Conservation (phyloP, 768 basidiomycete species). For the Arthromyces matolae region DNA sequence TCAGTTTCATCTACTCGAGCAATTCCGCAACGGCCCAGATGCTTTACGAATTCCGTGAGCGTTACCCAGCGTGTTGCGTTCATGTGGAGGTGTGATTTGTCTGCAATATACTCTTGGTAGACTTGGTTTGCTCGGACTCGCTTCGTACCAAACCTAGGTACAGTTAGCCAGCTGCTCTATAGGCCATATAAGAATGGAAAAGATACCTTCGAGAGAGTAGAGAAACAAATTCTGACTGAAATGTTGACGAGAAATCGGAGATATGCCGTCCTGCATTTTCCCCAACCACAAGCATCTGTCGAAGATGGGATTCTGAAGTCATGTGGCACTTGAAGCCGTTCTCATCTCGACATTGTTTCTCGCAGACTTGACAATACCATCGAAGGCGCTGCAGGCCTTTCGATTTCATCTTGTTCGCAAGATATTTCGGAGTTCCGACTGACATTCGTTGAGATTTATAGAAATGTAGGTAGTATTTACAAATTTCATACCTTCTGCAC, state of each 20-base stretch:
- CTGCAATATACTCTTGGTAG: conserved; percentile 96
- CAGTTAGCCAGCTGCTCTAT: neutral
- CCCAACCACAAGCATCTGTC: conserved; percentile 74
- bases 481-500: conserved; percentile 64
- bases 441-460: conserved; percentile 1
- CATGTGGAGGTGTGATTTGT: conserved; percentile 95
- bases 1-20: conserved; percentile 97
- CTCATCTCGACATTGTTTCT: conserved; percentile 98
- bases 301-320: conserved; percentile 82
- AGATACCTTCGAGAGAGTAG: conserved; percentile 79
- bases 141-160: conserved; percentile 76
- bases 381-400: conserved; percentile 93
- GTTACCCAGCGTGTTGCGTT: conserved; percentile 98
- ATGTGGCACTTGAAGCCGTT: conserved; percentile 98
- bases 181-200: neutral
- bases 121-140: conserved; percentile 92
- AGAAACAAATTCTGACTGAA: conserved; percentile 90
- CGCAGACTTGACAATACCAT: conserved; percentile 99
- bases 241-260: conserved; percentile 80
- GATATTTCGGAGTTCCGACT: conserved; percentile 87
- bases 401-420: conserved; percentile 96
- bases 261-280: conserved; percentile 97
- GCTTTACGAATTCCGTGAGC: conserved; percentile 90
- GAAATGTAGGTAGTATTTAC: neutral
- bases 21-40: conserved; percentile 81